Evolutionary conservation across 2,329 filamentous ascomycete species (phyloP).

Genomic region (Lomentospora prolificans): DNA sequence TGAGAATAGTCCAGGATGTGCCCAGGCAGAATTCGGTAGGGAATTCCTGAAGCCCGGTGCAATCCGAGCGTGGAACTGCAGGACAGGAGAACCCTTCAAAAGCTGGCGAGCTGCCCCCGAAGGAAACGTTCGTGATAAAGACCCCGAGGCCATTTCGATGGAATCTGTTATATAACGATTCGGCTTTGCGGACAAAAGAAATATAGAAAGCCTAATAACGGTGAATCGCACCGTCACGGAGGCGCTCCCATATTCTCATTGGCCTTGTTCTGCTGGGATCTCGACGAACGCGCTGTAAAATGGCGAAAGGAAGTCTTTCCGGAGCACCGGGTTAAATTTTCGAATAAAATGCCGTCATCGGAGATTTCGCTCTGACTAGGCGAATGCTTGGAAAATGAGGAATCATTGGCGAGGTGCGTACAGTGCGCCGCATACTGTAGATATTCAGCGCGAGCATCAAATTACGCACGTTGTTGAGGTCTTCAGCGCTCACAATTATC

Average conservation of each 20-base stretch:
- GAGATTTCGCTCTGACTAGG: background rate
- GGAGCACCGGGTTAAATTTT: conserved; percentile 2
- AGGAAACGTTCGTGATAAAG: conserved; percentile 37
- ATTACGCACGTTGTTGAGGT: too few relatives aligned
- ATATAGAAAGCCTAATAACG: background rate
- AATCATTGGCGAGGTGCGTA: too few relatives aligned
- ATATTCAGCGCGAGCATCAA: too few relatives aligned
- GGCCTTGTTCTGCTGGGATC: background rate
- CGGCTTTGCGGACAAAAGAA: background rate
- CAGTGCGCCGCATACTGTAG: too few relatives aligned
- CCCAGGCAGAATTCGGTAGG: too few relatives aligned
- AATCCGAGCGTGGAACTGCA: background rate
- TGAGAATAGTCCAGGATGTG: too few relatives aligned
- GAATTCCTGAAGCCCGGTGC: too few relatives aligned
- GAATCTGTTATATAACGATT: conserved; percentile 4
- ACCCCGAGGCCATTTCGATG: conserved; percentile 38
- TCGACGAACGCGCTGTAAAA: background rate
- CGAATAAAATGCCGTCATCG: conserved; percentile 3
- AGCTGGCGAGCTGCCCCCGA: conserved; percentile 24
- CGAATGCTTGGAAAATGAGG: too few relatives aligned
- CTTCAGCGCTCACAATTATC: too few relatives aligned
- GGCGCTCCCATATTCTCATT: conserved; percentile 3
- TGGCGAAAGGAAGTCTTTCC: background rate
- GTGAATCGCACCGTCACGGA: conserved; percentile 7
- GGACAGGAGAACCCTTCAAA: background rate